Percentiles rank a stretch among this genome's conserved stretches.
Conservation (phyloP, 2,329 filamentous ascomycete genomes). For the Beauveria varroae region DNA sequence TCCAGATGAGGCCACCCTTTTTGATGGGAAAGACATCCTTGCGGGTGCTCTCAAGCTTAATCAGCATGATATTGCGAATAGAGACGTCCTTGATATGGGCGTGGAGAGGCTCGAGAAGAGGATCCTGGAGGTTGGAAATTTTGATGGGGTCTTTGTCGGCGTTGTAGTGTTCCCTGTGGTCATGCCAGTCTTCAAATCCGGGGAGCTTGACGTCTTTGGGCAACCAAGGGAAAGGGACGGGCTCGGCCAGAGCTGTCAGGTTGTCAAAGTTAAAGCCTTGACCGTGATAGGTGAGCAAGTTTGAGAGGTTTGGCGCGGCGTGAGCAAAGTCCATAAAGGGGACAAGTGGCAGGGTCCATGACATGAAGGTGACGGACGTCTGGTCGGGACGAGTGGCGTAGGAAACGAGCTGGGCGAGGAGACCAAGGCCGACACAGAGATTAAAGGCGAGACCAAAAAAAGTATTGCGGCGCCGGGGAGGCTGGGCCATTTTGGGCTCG, state of each 20-base stretch:
- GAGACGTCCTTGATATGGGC: conserved; percentile 22
- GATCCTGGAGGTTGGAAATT: conserved; percentile 31
- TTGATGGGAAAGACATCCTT: conserved; percentile 39
- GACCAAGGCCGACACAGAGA: conserved; percentile 8
- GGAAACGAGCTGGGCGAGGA: conserved; percentile 18
- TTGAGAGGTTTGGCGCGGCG: conserved; percentile 20
- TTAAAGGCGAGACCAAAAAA: conserved; percentile 9
- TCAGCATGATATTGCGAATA: conserved; percentile 35
- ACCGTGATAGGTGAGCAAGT: conserved; percentile 17
- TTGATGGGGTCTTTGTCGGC: conserved; percentile 31
- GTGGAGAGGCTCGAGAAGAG: conserved; percentile 21
- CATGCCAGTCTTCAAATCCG: conserved; percentile 23
- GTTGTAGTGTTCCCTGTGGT: conserved; percentile 23
- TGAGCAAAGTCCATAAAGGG: conserved; percentile 27
- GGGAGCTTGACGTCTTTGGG: conserved; percentile 16
- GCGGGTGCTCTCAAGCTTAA: conserved; percentile 38
- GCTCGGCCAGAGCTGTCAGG: conserved; percentile 19
- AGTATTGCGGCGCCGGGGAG: not conserved
- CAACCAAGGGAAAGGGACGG: conserved; percentile 20
- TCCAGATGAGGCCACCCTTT: conserved; percentile 30
- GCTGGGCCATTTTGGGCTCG: not conserved
- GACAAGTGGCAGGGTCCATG: conserved; percentile 25
- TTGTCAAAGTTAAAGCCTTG: conserved; percentile 20
- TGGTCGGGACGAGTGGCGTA: conserved; percentile 21
- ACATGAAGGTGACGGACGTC: conserved; percentile 26